phyloP scores from a whole-genome alignment of 495 filamentous ascomycete species.

The Podospora appendiculata region DNA sequence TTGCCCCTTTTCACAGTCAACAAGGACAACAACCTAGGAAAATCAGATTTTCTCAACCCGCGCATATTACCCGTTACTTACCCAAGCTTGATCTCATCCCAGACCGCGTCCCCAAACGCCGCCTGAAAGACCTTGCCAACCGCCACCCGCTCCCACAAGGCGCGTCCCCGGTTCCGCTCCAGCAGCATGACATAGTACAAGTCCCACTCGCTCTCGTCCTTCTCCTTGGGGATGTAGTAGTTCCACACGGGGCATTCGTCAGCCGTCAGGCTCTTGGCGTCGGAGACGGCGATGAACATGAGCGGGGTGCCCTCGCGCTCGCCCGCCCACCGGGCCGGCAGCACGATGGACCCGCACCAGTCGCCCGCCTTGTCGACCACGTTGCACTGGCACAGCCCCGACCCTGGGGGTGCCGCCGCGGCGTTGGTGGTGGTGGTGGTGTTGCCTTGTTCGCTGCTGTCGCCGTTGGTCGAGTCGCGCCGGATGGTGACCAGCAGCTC shows the following conservation, averaged over 20 bases:
- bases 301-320: background rate
- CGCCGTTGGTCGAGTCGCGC: background rate
- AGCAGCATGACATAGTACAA: constrained; percentile 11
- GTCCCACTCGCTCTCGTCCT: constrained; percentile 7
- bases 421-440: too few relatives aligned
- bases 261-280: constrained; percentile 21
- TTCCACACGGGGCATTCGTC: constrained; percentile 24
- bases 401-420: background rate
- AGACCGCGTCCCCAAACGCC: constrained; percentile 1
- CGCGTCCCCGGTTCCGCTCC: constrained; percentile 2
- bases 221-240: constrained; percentile 22
- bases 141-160: constrained; percentile 1
- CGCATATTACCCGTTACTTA: background rate
- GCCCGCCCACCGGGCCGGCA: background rate
- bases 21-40: too few relatives aligned
- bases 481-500: background rate
- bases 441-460: background rate
- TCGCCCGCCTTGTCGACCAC: background rate
- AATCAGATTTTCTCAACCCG: too few relatives aligned
- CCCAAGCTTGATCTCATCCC: constrained; percentile 2
- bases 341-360: constrained; percentile 2
- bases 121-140: constrained; percentile 12
- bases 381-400: background rate
- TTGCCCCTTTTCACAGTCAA: too few relatives aligned
- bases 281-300: constrained; percentile 25